A percentile compares a stretch with the other conserved stretches of the same genome.
These are phyloP conservation scores for Gryganskiella cystojenkinii DNA, from an alignment of 192 early-diverging fungal genomes.

Conservation along the genomic window DNA sequence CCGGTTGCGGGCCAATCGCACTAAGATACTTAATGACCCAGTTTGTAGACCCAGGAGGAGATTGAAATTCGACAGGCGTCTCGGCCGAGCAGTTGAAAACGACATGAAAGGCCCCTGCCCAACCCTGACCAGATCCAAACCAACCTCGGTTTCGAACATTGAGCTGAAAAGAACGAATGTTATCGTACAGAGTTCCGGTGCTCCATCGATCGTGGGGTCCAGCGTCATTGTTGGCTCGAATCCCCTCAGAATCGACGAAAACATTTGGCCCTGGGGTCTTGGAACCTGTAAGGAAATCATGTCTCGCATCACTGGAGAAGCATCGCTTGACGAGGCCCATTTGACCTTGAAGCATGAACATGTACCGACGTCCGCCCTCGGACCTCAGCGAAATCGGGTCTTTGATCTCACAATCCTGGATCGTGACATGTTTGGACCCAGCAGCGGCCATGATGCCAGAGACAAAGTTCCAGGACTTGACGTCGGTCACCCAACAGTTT, in stretches of 20 bases:
- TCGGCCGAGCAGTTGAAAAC: constrained; percentile 19
- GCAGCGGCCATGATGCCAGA: constrained; percentile 28
- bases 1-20: background rate
- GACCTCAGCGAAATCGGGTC: constrained; percentile 19
- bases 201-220: constrained; percentile 46
- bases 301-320: constrained; percentile 23
- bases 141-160: constrained; percentile 42
- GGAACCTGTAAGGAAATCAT: constrained; percentile 37
- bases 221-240: constrained; percentile 42
- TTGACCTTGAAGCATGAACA: constrained; percentile 44
- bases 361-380: constrained; percentile 31
- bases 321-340: constrained; percentile 44
- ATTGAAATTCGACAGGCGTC: constrained; percentile 13
- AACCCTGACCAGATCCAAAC: constrained; percentile 47
- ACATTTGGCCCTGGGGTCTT: constrained; percentile 36
- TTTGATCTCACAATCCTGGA: constrained; percentile 25
- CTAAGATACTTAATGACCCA: constrained; percentile 30
- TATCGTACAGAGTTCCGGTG: constrained; percentile 35
- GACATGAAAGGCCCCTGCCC: constrained; percentile 41
- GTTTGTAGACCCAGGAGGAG: constrained; percentile 35
- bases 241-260: constrained; percentile 42
- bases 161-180: constrained; percentile 15
- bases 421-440: constrained; percentile 33
- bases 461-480: constrained; percentile 24
- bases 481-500: constrained; percentile 42